These are phyloP conservation scores for Podosphaera aphanis DNA, from an alignment of 2,329 filamentous ascomycete genomes.

Conservation along the genomic window DNA sequence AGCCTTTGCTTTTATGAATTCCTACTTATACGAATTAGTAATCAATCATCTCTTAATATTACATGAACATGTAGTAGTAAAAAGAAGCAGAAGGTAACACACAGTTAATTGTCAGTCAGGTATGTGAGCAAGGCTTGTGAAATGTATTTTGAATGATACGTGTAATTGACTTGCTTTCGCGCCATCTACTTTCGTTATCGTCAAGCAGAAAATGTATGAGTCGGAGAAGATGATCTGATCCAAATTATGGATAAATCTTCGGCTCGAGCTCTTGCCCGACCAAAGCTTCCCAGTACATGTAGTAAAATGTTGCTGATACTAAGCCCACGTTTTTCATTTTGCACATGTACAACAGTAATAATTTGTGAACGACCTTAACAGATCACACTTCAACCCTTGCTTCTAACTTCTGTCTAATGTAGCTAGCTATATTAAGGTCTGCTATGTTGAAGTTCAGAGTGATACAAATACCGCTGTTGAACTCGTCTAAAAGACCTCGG, in stretches of 20 bases:
- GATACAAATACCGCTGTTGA: background rate
- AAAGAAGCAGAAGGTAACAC: too few relatives aligned
- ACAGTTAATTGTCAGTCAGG: too few relatives aligned
- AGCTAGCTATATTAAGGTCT: background rate
- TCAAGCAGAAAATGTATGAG: background rate
- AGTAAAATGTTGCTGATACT: background rate
- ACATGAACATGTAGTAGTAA: too few relatives aligned
- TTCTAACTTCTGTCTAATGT: background rate
- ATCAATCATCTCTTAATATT: too few relatives aligned
- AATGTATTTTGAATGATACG: too few relatives aligned
- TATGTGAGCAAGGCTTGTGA: too few relatives aligned
- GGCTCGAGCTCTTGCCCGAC: background rate
- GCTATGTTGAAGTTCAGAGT: background rate
- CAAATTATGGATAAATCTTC: background rate
- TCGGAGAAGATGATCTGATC: background rate
- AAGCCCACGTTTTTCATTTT: background rate
- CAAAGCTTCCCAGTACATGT: background rate
- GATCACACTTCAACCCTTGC: background rate
- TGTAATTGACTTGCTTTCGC: too few relatives aligned
- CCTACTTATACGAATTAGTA: too few relatives aligned
- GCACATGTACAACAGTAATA: background rate
- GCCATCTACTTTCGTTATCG: background rate
- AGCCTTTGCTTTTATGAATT: too few relatives aligned
- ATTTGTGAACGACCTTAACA: background rate
- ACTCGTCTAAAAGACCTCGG: slow-evolving; percentile 1